Conservation (phyloP, 164 flowering plant genomes). For the Magnolia officinalis region DNA sequence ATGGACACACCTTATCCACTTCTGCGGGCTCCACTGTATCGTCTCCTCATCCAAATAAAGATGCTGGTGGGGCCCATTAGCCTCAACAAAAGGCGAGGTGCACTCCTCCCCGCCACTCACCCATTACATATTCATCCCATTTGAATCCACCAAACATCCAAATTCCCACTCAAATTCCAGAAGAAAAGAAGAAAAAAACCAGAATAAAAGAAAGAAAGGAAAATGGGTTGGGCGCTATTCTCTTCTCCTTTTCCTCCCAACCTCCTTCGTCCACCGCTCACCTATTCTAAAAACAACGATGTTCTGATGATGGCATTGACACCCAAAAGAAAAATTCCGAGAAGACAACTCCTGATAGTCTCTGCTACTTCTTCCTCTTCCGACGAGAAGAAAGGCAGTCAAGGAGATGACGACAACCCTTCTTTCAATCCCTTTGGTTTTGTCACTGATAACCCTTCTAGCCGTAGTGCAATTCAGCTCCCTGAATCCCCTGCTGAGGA, state of each 20-base stretch:
- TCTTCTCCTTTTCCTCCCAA: background rate
- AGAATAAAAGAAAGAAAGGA: background rate
- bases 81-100: too few species aligned
- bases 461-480: conserved; percentile 84
- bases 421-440: conserved; percentile 88
- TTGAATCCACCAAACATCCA: too few species aligned
- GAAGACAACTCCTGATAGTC: conserved; percentile 1
- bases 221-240: background rate
- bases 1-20: too few species aligned
- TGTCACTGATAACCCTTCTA: conserved; percentile 91
- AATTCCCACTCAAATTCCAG: background rate
- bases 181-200: too few species aligned
- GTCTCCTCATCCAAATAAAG: too few species aligned
- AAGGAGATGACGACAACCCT: conserved; percentile 31
- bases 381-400: conserved; percentile 10
- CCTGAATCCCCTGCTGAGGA: conserved; percentile 85
- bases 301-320: background rate
- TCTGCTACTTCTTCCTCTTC: conserved; percentile 11
- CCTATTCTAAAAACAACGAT: background rate
- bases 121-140: too few species aligned
- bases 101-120: too few species aligned
- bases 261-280: background rate
- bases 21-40: too few species aligned
- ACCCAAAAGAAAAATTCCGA: background rate
- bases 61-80: too few species aligned